A percentile compares a stretch with the other conserved stretches of the same genome.
These are phyloP conservation scores for Achaetomium macrosporum DNA, from an alignment of 2,329 filamentous ascomycete genomes.

Conservation along the genomic window DNA sequence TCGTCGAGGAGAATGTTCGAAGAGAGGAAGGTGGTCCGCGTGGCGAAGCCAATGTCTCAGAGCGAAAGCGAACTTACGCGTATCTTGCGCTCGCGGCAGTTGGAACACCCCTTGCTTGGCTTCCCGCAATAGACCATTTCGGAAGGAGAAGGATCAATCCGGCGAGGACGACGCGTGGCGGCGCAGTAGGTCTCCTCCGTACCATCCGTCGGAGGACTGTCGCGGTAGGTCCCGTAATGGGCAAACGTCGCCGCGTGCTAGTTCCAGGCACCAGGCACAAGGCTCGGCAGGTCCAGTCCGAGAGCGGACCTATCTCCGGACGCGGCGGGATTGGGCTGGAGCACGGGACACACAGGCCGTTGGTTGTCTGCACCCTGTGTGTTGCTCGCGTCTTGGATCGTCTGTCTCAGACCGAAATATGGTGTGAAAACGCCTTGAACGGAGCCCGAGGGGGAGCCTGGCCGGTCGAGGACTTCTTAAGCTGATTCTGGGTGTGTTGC, in stretches of 20 bases:
- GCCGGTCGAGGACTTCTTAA: conserved; percentile 15
- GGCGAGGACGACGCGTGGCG: conserved; percentile 9
- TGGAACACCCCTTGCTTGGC: conserved; percentile 51
- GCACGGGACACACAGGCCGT: neutral
- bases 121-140: conserved; percentile 54
- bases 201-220: conserved; percentile 9
- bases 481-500: conserved; percentile 6
- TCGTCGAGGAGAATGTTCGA: neutral
- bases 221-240: conserved; percentile 4
- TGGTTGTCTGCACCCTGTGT: neutral
- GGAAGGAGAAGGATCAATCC: conserved; percentile 1
- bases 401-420: conserved; percentile 1
- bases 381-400: neutral
- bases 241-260: conserved; percentile 3
- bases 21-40: neutral
- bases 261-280: neutral
- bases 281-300: neutral
- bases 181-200: conserved; percentile 12
- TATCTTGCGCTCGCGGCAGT: conserved; percentile 51
- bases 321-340: neutral
- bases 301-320: neutral
- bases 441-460: conserved; percentile 14
- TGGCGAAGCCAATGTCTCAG: neutral
- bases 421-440: conserved; percentile 13
- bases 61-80: conserved; percentile 38